Evolutionary conservation across 1,284 basidiomycete species (phyloP), one percentile per base, ranked within the genome.

Genomic region (Pseudomicrostroma phylloplanum): DNA sequence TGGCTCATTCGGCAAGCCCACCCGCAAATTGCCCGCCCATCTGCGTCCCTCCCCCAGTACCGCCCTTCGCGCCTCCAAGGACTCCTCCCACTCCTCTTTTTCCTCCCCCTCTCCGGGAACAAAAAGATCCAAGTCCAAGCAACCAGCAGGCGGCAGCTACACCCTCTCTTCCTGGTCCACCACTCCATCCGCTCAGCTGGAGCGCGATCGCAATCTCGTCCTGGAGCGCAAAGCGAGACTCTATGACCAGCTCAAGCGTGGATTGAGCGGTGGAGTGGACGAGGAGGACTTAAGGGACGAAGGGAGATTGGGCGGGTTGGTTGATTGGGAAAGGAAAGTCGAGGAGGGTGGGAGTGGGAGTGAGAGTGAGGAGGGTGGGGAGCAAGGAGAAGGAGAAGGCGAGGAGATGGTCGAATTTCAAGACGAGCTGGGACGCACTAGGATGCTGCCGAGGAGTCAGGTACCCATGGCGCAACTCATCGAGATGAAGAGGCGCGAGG

Each of bases 341-440:
- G 92, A 91, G 74, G 90, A 92, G 25, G 26, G n/a, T 26, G n/a
- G 55, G n/a, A n/a, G 30, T 61, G 82, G 84, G 12, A 88, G 88
- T 73, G 80, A 80, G 46, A 82, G 82, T 41, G 84, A 84, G 56
- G 79, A 79, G 4, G 87, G 83, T 65, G 55, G 61, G 46, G 36
- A 36, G 30, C 23, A 26, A 26, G 13, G 36, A 61, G 9, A 61
- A n/a, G 58, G 23, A 19, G 60, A 68, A 40, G 83, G 86, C 61
- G 89, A 91, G 71, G 88, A 89, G 12, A 81, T 91, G 42, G 83
- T 91, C 15, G 90, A 92, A 76, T 91, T 89, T 67, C 85, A 87
- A 71, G 90, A 92, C 70, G 90, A 92, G 72, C 89, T 90, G 72
- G 90, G 91, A 25, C 85, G 90, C 23, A 72, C 85, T 41, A 83